Percentiles rank a stretch among this genome's conserved stretches.
Evolutionary conservation across 768 basidiomycete genomes (phyloP).

Genomic region (Psilocybe sp.): DNA sequence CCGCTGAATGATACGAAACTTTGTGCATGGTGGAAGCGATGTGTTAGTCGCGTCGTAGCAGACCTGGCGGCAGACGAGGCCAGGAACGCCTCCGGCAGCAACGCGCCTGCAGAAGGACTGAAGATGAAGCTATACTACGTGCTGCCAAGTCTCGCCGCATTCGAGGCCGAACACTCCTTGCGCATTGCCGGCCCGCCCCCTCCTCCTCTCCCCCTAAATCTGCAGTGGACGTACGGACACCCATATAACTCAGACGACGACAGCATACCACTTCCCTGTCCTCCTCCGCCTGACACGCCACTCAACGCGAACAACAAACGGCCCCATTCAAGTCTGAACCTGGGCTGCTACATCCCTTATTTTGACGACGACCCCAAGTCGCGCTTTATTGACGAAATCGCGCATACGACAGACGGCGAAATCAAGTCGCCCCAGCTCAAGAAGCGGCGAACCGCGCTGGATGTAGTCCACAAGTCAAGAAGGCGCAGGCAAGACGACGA

Average conservation of each 20-base stretch:
- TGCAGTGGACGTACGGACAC: conserved; percentile 74
- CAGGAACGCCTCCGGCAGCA: conserved; percentile 1
- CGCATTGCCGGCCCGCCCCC: conserved; percentile 27
- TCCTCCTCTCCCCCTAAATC: conserved; percentile 5
- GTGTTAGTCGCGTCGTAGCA: conserved; percentile 55
- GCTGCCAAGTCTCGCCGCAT: conserved; percentile 65
- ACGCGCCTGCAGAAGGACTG: conserved; percentile 15
- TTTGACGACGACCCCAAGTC: conserved; percentile 98
- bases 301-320: conserved; percentile 21
- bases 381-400: conserved; percentile 90
- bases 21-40: conserved; percentile 90
- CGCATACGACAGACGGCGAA: conserved; percentile 61
- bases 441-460: conserved; percentile 39
- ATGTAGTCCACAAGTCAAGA: conserved; percentile 5
- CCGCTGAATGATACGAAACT: conserved; percentile 76
- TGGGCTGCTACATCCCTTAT: conserved; percentile 80
- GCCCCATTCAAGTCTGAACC: conserved; percentile 24
- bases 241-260: conserved; percentile 58
- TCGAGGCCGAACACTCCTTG: conserved; percentile 64
- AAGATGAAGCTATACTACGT: conserved; percentile 48
- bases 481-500: no score
- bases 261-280: conserved; percentile 42
- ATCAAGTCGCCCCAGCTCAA: conserved; percentile 64
- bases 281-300: conserved; percentile 22
- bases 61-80: conserved; percentile 28